These are phyloP conservation scores for Cornus florida DNA, from an alignment of 148 eudicot species.

Conservation along the genomic window DNA sequence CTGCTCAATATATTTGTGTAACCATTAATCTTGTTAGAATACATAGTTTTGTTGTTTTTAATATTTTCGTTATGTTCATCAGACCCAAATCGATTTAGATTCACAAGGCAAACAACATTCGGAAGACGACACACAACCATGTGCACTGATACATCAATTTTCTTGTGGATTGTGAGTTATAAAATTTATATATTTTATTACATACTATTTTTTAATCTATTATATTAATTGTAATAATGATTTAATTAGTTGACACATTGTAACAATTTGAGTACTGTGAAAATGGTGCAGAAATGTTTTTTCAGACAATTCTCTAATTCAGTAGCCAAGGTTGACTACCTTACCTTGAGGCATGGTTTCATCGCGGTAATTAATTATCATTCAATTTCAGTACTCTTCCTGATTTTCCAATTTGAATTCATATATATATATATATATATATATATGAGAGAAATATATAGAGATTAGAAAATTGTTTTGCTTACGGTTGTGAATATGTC, in stretches of 20 bases:
- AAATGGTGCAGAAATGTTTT: constrained; percentile 37
- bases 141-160: constrained; percentile 21
- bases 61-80: not conserved
- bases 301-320: constrained; percentile 43
- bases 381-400: not conserved
- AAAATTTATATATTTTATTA: not conserved
- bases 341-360: constrained; percentile 46
- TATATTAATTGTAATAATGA: not conserved
- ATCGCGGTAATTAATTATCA: constrained; percentile 26
- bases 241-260: too few species aligned
- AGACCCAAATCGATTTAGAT: constrained; percentile 45
- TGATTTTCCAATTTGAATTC: not conserved
- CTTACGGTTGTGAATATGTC: not conserved
- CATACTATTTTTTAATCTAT: not conserved
- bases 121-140: constrained; percentile 30
- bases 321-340: constrained; percentile 39
- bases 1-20: too few species aligned
- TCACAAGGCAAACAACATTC: constrained; percentile 42
- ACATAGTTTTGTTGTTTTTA: not conserved
- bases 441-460: not conserved
- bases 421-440: not conserved
- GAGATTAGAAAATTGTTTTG: not conserved
- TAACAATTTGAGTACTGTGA: not conserved
- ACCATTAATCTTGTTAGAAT: too few species aligned
- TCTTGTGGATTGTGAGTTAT: constrained; percentile 34